Conservation (phyloP, 2,329 filamentous ascomycete genomes). For the Rutstroemia sp. region DNA sequence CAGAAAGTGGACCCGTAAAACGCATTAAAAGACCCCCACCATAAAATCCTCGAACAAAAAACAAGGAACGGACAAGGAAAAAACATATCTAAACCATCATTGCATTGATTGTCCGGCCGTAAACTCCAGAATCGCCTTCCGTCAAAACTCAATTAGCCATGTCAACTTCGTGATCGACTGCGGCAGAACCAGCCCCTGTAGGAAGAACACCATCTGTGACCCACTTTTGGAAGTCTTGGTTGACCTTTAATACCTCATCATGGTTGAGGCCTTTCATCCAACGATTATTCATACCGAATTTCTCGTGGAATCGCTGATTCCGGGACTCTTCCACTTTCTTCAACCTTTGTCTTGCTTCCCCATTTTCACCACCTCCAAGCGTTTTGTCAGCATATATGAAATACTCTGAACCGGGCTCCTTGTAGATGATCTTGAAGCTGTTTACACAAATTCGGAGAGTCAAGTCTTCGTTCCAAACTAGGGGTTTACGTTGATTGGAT, state of each 20-base stretch:
- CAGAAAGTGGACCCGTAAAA: neutral
- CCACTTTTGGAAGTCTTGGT: conserved; percentile 40
- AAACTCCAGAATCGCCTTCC: neutral
- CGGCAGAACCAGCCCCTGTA: neutral
- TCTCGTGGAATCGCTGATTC: conserved; percentile 41
- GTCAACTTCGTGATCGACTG: conserved; percentile 7
- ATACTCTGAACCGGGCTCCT: conserved; percentile 61
- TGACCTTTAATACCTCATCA: conserved; percentile 40
- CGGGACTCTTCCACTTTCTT: conserved; percentile 31
- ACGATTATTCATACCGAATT: conserved; percentile 43
- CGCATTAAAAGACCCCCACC: neutral
- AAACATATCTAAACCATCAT: neutral
- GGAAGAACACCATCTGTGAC: conserved; percentile 29
- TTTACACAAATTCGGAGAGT: conserved; percentile 69
- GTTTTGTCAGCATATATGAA: conserved; percentile 48
- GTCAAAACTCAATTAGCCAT: conserved; percentile 1
- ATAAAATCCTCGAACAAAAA: neutral
- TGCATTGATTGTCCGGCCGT: neutral
- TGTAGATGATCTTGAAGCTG: conserved; percentile 73
- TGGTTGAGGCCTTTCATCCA: conserved; percentile 43
- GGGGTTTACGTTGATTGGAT: conserved; percentile 47
- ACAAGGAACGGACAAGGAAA: neutral
- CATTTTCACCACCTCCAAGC: conserved; percentile 32
- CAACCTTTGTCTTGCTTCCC: conserved; percentile 26
- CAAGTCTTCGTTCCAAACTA: conserved; percentile 60